phyloP scores from a whole-genome alignment of 1,139 yeast species.

The Suhomyces panamericanus region DNA sequence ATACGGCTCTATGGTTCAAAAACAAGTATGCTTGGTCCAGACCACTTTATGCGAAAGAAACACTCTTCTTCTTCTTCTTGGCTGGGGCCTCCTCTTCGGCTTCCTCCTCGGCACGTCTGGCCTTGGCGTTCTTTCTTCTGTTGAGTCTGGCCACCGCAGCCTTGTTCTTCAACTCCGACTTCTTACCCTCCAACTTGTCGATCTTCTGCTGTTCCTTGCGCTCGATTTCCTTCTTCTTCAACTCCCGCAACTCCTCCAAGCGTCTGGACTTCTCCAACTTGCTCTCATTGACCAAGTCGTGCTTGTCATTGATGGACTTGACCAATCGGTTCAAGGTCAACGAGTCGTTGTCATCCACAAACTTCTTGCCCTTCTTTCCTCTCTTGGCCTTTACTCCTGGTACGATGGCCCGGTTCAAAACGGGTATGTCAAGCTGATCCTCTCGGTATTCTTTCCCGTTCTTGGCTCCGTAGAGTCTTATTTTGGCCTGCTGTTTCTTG shows the following conservation, averaged over 20 bases:
- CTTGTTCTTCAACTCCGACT: slow-evolving; percentile 70
- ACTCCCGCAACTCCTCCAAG: slow-evolving; percentile 84
- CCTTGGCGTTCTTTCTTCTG: slow-evolving; percentile 70
- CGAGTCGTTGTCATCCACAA: slow-evolving; percentile 71
- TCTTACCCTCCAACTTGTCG: slow-evolving; percentile 72
- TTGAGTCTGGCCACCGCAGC: slow-evolving; percentile 66
- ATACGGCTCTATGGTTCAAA: no score
- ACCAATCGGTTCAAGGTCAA: slow-evolving; percentile 67
- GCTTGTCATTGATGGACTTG: slow-evolving; percentile 76
- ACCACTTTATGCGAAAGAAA: slow-evolving; percentile 40
- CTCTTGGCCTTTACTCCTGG: slow-evolving; percentile 78
- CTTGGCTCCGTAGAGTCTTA: slow-evolving; percentile 69
- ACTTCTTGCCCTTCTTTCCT: slow-evolving; percentile 93
- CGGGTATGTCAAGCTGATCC: slow-evolving; percentile 75
- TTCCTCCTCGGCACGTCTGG: slow-evolving; percentile 39
- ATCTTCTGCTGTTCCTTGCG: slow-evolving; percentile 72
- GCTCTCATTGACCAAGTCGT: slow-evolving; percentile 82
- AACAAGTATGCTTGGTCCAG: no score
- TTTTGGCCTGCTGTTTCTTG: slow-evolving; percentile 64
- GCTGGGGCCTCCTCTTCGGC: slow-evolving; percentile 24
- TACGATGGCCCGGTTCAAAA: slow-evolving; percentile 74
- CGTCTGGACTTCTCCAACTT: slow-evolving; percentile 87
- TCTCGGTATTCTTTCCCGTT: slow-evolving; percentile 70
- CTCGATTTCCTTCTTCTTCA: slow-evolving; percentile 84
- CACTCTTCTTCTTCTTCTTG: slow-evolving; percentile 37